Conservation (phyloP, 352 stramenopile genomes). For the Phytophthora chlamydospora region DNA sequence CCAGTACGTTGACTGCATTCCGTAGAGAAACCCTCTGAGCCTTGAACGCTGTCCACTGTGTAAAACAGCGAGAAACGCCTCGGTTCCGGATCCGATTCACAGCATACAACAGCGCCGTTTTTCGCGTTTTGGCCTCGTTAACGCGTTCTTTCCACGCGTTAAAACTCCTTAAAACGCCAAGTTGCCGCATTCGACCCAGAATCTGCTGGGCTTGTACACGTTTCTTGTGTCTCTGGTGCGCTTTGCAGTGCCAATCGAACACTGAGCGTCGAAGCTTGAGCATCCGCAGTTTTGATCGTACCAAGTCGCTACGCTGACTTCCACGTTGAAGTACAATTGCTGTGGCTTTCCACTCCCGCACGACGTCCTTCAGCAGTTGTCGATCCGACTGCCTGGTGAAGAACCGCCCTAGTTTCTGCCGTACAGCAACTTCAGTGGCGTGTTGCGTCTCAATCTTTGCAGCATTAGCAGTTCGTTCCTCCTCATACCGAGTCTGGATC, state of each 20-base stretch:
- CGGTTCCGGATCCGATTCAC: slow-evolving; percentile 46
- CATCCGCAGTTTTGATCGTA: slow-evolving; percentile 5
- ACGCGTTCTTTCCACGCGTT: slow-evolving; percentile 52
- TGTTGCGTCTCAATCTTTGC: slow-evolving; percentile 8
- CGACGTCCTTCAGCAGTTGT: slow-evolving; percentile 25
- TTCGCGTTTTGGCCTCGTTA: slow-evolving; percentile 13
- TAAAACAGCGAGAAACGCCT: slow-evolving; percentile 35
- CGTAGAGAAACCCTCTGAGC: slow-evolving; percentile 9
- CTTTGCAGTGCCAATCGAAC: slow-evolving; percentile 13
- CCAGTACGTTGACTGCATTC: slow-evolving; percentile 14
- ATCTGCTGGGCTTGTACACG: slow-evolving; percentile 20
- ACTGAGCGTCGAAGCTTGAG: slow-evolving; percentile 23
- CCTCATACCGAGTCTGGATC: slow-evolving; percentile 12
- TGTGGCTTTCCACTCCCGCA: slow-evolving; percentile 22
- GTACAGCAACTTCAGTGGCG: slow-evolving; percentile 26
- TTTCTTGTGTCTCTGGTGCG: slow-evolving; percentile 7
- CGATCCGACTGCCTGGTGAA: slow-evolving; percentile 44
- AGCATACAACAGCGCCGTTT: slow-evolving; percentile 31
- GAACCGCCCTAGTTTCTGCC: slow-evolving; percentile 39
- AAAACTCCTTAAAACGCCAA: slow-evolving; percentile 51
- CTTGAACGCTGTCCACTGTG: slow-evolving; percentile 35
- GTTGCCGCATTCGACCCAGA: slow-evolving; percentile 40
- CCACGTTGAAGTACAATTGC: slow-evolving; percentile 3
- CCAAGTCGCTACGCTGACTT: slow-evolving; percentile 11
- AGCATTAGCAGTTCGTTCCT: slow-evolving; percentile 11